phyloP scores from a whole-genome alignment of 805 yeast species.

The Spencermartinsiella europaea region DNA sequence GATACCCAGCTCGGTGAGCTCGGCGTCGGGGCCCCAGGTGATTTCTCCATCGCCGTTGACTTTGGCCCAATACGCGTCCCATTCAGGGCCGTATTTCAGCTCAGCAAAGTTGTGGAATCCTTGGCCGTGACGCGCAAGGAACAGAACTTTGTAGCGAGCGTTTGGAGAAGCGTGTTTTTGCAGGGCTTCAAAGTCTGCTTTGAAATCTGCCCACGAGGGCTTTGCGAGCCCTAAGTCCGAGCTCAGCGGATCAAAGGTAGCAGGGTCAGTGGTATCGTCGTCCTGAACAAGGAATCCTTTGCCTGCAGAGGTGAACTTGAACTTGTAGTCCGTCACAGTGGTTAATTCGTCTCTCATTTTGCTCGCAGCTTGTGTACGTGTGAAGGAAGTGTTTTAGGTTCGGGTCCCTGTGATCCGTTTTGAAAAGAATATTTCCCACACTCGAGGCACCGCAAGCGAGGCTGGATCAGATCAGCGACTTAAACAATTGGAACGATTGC shows the following conservation, averaged over 20 bases:
- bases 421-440: too few species aligned
- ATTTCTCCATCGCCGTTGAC: conserved; percentile 42
- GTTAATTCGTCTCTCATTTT: not conserved
- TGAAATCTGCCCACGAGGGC: conserved; percentile 35
- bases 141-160: conserved; percentile 40
- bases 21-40: conserved; percentile 47
- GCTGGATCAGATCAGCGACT: too few species aligned
- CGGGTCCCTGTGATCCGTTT: too few species aligned
- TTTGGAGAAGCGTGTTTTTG: conserved; percentile 28
- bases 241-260: conserved; percentile 38
- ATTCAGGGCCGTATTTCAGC: conserved; percentile 41
- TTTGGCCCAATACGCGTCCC: conserved; percentile 43
- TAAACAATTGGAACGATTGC: too few species aligned
- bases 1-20: conserved; percentile 43
- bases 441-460: too few species aligned
- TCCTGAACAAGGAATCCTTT: conserved; percentile 44
- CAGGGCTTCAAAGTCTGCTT: conserved; percentile 32
- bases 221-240: conserved; percentile 40
- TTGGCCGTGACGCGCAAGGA: conserved; percentile 50
- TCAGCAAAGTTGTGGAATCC: conserved; percentile 50
- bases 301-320: conserved; percentile 32
- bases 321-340: not conserved
- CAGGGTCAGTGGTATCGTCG: conserved; percentile 37
- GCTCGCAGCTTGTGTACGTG: too few species aligned
- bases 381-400: too few species aligned